Percentiles rank a stretch among this genome's conserved stretches.
Evolutionary conservation across 768 basidiomycete genomes (phyloP).

Genomic region (Lentinula raphanica): DNA sequence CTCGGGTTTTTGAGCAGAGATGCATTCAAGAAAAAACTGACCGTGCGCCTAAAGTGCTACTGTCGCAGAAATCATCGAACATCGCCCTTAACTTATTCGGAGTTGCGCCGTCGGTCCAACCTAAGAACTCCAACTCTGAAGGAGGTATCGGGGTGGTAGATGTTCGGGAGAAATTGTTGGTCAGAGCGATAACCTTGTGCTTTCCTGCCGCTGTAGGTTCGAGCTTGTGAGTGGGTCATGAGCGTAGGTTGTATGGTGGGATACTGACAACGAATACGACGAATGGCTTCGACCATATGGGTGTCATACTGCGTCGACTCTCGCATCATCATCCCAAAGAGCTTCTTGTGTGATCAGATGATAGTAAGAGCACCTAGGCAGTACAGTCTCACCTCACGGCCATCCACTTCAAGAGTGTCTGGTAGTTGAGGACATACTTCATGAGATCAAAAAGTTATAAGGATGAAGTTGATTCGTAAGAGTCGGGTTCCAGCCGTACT

Average conservation of each 20-base stretch:
- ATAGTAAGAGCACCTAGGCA: no score
- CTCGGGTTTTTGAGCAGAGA: no score
- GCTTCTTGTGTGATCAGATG: no score
- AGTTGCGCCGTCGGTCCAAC: constrained; percentile 52
- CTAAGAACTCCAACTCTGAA: constrained; percentile 60
- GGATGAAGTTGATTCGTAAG: neutral
- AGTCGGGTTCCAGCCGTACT: constrained; percentile 31
- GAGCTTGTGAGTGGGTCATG: neutral
- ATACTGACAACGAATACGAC: constrained; percentile 55
- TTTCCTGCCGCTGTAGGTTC: constrained; percentile 54
- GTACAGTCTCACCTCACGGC: no score
- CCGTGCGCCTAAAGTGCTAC: constrained; percentile 73
- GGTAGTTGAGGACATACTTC: constrained; percentile 65
- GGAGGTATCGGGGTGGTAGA: constrained; percentile 35
- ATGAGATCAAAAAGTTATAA: constrained; percentile 8
- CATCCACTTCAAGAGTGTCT: no score
- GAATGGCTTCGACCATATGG: constrained; percentile 61
- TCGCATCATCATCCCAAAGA: constrained; percentile 86
- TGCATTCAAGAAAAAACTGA: no score
- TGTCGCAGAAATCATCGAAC: constrained; percentile 83
- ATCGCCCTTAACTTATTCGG: constrained; percentile 51
- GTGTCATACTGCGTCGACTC: constrained; percentile 51
- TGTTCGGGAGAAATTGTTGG: constrained; percentile 60
- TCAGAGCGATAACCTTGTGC: constrained; percentile 71
- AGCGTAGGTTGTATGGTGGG: neutral